These are phyloP conservation scores for Isoetes engelmannii DNA, from an alignment of 83 land plant species.

Conservation along the genomic window DNA sequence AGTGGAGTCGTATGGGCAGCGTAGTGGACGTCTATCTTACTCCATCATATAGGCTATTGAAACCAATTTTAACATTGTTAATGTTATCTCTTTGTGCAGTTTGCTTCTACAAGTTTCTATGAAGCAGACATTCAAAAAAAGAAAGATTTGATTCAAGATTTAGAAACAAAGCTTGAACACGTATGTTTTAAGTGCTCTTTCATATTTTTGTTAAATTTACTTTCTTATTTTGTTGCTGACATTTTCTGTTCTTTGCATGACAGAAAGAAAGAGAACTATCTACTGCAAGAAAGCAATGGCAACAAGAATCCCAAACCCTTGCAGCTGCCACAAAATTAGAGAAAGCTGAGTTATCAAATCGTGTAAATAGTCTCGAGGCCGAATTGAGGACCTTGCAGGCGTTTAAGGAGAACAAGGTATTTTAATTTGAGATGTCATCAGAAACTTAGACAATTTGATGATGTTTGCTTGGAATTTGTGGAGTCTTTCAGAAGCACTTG, in stretches of 20 bases:
- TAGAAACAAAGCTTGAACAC: slow-evolving; percentile 22
- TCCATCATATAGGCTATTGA: too few species aligned
- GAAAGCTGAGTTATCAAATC: slow-evolving; percentile 4
- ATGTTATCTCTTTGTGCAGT: neutral
- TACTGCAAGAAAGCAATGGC: slow-evolving; percentile 1
- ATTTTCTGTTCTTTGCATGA: neutral
- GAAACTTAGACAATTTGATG: neutral
- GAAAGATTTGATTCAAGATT: slow-evolving; percentile 15
- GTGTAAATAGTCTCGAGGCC: neutral
- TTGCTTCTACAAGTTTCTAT: slow-evolving; percentile 21
- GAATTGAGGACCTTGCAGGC: neutral
- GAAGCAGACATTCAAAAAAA: slow-evolving; percentile 10
- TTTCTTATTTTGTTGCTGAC: neutral
- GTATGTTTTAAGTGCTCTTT: neutral
- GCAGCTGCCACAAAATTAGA: neutral
- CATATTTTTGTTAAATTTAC: neutral
- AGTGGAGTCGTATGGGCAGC: too few species aligned
- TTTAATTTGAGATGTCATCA: neutral
- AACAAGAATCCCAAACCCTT: neutral
- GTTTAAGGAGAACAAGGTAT: neutral
- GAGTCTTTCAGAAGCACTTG: neutral
- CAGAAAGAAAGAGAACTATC: neutral
- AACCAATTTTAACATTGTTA: too few species aligned
- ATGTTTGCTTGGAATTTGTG: neutral
- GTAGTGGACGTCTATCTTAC: too few species aligned